Percentiles rank a stretch among this genome's conserved stretches.
Evolutionary conservation across 139 green algal genomes (phyloP).

Genomic region (Monoraphidium neglectum): DNA sequence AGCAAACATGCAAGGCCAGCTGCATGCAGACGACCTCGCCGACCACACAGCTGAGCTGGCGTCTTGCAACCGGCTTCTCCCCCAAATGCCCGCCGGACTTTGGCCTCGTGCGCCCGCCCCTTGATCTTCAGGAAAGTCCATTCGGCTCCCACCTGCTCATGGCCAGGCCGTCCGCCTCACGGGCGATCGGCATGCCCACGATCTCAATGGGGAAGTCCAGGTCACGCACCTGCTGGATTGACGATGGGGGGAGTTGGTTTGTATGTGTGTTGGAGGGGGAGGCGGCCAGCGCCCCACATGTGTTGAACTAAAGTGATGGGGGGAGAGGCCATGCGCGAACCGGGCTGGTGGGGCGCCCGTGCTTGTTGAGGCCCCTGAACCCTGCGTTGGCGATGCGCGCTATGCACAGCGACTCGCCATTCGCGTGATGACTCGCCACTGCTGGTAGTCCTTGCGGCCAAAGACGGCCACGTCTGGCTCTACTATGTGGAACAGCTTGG

Average conservation of each 20-base stretch:
- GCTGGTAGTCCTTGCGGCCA: conserved; percentile 97
- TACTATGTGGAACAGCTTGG: conserved; percentile 98
- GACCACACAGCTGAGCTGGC: too few species aligned
- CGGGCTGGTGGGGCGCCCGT: conserved; percentile 5
- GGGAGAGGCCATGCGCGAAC: too few species aligned
- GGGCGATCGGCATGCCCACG: conserved; percentile 82
- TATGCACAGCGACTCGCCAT: too few species aligned
- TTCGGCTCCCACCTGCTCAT: conserved; percentile 94
- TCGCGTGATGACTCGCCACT: conserved; percentile 85
- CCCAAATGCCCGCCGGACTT: background rate
- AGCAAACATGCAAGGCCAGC: too few species aligned
- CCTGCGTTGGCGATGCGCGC: too few species aligned
- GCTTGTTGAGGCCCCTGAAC: too few species aligned
- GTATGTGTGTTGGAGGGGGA: too few species aligned
- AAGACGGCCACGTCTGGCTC: conserved; percentile 96
- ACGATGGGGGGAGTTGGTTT: too few species aligned
- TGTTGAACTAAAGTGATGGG: too few species aligned
- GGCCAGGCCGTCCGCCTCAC: conserved; percentile 92
- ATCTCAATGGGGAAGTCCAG: conserved; percentile 91
- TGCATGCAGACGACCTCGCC: background rate
- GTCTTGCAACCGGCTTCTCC: background rate
- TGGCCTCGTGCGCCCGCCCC: background rate
- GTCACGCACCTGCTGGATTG: conserved; percentile 72
- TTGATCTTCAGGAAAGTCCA: too few species aligned
- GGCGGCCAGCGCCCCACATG: too few species aligned